These are phyloP conservation scores for Rugonectria rugulosa DNA, from an alignment of 2,329 filamentous ascomycete genomes.

Conservation along the genomic window DNA sequence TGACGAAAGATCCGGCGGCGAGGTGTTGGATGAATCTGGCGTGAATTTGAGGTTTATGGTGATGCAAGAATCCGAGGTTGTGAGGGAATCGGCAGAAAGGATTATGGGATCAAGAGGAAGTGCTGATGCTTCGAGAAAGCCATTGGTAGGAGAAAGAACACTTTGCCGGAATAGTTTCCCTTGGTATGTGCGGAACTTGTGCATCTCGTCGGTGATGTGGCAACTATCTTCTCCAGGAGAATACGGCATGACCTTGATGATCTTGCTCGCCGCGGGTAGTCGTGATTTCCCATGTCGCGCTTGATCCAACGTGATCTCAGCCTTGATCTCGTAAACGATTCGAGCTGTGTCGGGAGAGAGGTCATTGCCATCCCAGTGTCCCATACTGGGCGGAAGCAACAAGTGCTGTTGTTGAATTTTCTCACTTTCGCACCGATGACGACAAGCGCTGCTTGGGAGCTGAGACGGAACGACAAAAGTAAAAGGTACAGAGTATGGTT, in stretches of 20 bases:
- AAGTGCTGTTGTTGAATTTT: conserved; percentile 23
- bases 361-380: conserved; percentile 30
- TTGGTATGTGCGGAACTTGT: conserved; percentile 19
- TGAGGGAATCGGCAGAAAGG: conserved; percentile 25
- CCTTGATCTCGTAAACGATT: conserved; percentile 26
- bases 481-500: conserved; percentile 24
- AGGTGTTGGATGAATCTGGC: conserved; percentile 18
- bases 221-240: conserved; percentile 28
- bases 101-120: conserved; percentile 23
- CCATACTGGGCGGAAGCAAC: conserved; percentile 28
- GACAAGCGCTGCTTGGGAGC: conserved; percentile 26
- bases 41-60: conserved; percentile 28
- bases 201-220: conserved; percentile 15
- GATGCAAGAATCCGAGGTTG: conserved; percentile 11
- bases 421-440: conserved; percentile 3
- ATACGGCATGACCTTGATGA: conserved; percentile 27
- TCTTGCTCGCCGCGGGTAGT: conserved; percentile 4
- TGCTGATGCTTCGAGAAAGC: conserved; percentile 21
- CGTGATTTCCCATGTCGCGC: background rate
- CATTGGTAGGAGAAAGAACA: conserved; percentile 20
- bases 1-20: background rate
- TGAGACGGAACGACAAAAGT: conserved; percentile 31
- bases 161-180: conserved; percentile 27
- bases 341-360: conserved; percentile 22
- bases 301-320: background rate